Conservation (phyloP, 345 rosid species). For the Murraya koenigii region DNA sequence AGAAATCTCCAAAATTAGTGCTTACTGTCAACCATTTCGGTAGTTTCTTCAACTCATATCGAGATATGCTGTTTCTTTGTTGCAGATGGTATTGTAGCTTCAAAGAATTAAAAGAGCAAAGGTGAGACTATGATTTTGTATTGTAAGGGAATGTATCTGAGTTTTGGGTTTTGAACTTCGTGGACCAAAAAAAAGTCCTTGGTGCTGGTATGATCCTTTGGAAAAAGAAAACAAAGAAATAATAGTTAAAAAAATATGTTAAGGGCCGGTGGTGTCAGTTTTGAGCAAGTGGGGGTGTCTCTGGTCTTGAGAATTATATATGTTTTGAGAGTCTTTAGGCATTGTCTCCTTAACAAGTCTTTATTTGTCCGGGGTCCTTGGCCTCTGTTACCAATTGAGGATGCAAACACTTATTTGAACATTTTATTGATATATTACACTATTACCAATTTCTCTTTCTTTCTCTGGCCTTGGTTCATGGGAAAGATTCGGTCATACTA, state of each 20-base stretch:
- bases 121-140: conserved; percentile 16
- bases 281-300: conserved; percentile 65
- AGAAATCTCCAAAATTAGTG: conserved; percentile 40
- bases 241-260: conserved; percentile 27
- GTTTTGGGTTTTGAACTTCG: conserved; percentile 26
- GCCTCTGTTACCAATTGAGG: conserved; percentile 36
- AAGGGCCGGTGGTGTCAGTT: conserved; percentile 56
- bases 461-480: conserved; percentile 28
- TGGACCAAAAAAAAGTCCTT: conserved; percentile 25
- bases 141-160: conserved; percentile 30
- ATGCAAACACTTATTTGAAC: conserved; percentile 32
- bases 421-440: conserved; percentile 22
- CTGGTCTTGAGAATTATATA: conserved; percentile 26
- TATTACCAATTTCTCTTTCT: conserved; percentile 23
- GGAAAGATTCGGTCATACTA: conserved; percentile 35
- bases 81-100: conserved; percentile 34
- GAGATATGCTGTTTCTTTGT: conserved; percentile 38
- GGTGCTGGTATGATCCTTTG: conserved; percentile 30
- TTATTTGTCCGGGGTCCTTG: conserved; percentile 27
- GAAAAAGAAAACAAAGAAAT: conserved; percentile 25
- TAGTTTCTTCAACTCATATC: conserved; percentile 38
- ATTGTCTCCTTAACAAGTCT: conserved; percentile 38
- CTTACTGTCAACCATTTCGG: conserved; percentile 48
- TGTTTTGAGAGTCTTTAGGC: conserved; percentile 36
- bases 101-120: conserved; percentile 14